These are phyloP conservation scores for Pterulicium gracile DNA, from an alignment of 1,284 basidiomycete species.

Conservation along the genomic window DNA sequence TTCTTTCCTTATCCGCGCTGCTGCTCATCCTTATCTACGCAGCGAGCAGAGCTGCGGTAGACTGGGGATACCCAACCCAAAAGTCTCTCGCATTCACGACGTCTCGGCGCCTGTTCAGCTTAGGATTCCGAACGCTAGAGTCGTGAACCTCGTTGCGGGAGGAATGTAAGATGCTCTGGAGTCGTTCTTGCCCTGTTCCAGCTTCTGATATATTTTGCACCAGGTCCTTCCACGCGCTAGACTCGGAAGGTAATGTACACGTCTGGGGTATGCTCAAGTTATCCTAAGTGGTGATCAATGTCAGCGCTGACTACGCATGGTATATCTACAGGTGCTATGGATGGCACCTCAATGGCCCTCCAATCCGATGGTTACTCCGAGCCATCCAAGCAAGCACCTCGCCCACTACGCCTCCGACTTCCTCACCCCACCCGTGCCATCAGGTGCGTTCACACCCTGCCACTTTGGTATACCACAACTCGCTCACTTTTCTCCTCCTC, in stretches of 20 bases:
- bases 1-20: neutral
- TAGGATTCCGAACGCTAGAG: constrained; percentile 47
- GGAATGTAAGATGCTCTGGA: constrained; percentile 51
- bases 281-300: constrained; percentile 5
- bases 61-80: constrained; percentile 37
- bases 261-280: constrained; percentile 64
- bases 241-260: constrained; percentile 61
- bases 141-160: constrained; percentile 67
- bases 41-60: constrained; percentile 51
- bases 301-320: no score
- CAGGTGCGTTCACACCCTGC: constrained; percentile 32
- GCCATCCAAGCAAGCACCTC: constrained; percentile 33
- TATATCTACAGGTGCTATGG: constrained; percentile 53
- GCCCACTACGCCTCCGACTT: constrained; percentile 46
- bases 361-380: constrained; percentile 47
- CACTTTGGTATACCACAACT: constrained; percentile 6
- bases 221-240: constrained; percentile 76
- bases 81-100: constrained; percentile 24
- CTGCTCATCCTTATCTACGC: constrained; percentile 4
- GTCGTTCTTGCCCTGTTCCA: neutral
- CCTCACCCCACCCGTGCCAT: constrained; percentile 47
- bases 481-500: constrained; percentile 9
- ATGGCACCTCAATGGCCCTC: constrained; percentile 34
- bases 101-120: constrained; percentile 45
- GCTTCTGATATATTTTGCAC: constrained; percentile 4